These are phyloP conservation scores for Cryptosporidium baileyi DNA, from an alignment of 169 alveolate genomes.

Conservation along the genomic window DNA sequence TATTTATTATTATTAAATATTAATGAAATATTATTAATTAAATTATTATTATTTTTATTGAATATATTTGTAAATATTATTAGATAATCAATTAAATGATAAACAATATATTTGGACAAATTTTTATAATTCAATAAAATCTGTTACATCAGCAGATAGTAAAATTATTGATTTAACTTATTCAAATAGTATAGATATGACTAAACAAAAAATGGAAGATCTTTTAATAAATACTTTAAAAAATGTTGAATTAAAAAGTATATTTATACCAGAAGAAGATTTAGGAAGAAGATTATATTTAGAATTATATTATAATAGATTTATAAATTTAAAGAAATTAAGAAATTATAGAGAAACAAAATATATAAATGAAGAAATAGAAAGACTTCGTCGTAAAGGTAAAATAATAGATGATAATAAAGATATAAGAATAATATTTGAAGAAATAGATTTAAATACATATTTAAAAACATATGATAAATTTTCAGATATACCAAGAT, in stretches of 20 bases:
- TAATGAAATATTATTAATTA: neutral
- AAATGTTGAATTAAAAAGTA: too few relatives aligned
- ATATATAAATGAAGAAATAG: constrained; percentile 62
- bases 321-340: constrained; percentile 78
- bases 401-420: neutral
- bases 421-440: constrained; percentile 57
- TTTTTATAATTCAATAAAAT: constrained; percentile 78
- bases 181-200: too few relatives aligned
- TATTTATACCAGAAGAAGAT: constrained; percentile 82
- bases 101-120: too few relatives aligned
- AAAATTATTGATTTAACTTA: too few relatives aligned
- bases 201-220: too few relatives aligned
- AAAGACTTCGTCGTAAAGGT: constrained; percentile 40
- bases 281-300: constrained; percentile 79
- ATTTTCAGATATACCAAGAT: constrained; percentile 80
- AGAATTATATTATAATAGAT: constrained; percentile 76
- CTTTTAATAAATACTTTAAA: too few relatives aligned
- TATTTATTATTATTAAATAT: neutral
- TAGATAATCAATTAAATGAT: too few relatives aligned
- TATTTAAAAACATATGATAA: constrained; percentile 78
- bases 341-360: constrained; percentile 70
- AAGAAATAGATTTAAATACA: constrained; percentile 80
- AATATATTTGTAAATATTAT: constrained; percentile 20
- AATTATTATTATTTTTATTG: neutral
- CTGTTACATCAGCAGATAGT: constrained; percentile 71